Evolutionary conservation across 257 asterid species (phyloP), one percentile per base, ranked within the genome.

Genomic region (Fraxinus americana): DNA sequence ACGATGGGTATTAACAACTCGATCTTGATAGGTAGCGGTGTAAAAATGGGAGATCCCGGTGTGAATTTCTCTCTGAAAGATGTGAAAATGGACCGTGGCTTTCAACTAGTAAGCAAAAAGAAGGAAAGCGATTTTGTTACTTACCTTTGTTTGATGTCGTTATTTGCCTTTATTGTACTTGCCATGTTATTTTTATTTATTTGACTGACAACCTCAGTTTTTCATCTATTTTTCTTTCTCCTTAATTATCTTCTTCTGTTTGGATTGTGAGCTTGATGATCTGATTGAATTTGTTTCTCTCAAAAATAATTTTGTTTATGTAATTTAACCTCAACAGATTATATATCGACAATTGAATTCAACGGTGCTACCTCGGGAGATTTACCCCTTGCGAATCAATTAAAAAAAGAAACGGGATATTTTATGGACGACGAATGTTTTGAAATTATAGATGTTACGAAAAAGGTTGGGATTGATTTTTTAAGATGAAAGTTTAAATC

Each of bases 1-100:
- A 82, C 89, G 10, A 90, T 91, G 59, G 99, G 97, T 0, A 87
- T 91, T 25, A 92, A 86, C 89, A 89, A 95, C 87, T 95, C 97
- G 23, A 76, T 91, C 29, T 65, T 95, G 86, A 19, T 91, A 10
- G 99, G 88, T 5, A 87, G 97, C 81, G 83, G 82, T 23, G 94
- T 92, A 81, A 87, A 68, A 41, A 85, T 91, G 82, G 91, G 95
- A 32, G 96, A 92, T 77, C 88, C 84, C 25, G 97, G 98, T 11
- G 93, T 90, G 66, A 72, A 84, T 73, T 69, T 92, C 77, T 76
- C 76, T 32, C 68, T 91, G 72, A 80, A 89, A 59, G 94, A 82
- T 12, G 29, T 91, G 86, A 83, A 84, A 45, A 77, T 92, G 86
- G 94, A 91, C 72, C 86, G 86, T 78, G 90, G 91, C 7, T 43